These are phyloP conservation scores for Zygosaccharomyces pseudobailii DNA, from an alignment of 1,139 yeast genomes.

Conservation along the genomic window DNA sequence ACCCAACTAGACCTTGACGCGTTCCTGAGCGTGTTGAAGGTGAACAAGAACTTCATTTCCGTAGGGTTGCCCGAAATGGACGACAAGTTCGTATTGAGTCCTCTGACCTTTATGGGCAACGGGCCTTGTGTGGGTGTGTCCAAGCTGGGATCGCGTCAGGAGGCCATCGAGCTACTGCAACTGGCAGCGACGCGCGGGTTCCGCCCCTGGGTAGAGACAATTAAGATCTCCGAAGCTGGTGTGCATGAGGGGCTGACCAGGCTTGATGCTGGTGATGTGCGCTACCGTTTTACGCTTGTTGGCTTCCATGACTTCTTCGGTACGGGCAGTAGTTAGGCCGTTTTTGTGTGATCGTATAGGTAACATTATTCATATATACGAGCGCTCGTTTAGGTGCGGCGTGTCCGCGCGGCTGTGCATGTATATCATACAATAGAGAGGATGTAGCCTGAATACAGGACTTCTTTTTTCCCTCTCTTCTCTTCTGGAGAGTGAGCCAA, in stretches of 20 bases:
- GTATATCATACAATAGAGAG: too few species aligned
- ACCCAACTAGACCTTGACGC: constrained; percentile 38
- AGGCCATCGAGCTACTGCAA: constrained; percentile 51
- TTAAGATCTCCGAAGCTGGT: constrained; percentile 49
- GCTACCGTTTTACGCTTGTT: constrained; percentile 59
- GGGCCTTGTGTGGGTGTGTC: constrained; percentile 36
- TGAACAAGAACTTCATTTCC: constrained; percentile 48
- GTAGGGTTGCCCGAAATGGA: constrained; percentile 51
- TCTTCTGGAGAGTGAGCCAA: too few species aligned
- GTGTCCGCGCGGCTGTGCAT: too few species aligned
- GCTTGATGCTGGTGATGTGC: constrained; percentile 51
- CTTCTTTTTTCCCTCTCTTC: too few species aligned
- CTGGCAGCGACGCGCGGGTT: constrained; percentile 49
- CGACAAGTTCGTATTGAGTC: constrained; percentile 40
- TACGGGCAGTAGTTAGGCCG: constrained; percentile 2
- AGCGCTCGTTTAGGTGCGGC: too few species aligned
- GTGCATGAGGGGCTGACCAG: constrained; percentile 49
- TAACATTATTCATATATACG: too few species aligned
- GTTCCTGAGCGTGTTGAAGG: constrained; percentile 37
- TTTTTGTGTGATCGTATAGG: too few species aligned
- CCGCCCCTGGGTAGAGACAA: constrained; percentile 56
- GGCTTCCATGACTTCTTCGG: constrained; percentile 33
- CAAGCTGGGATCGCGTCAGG: constrained; percentile 46
- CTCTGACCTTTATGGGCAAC: constrained; percentile 39
- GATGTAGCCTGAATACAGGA: too few species aligned